Base-by-base conservation (phyloP, 495 filamentous ascomycete species). In the Mycothermus thermophilus region DNA sequence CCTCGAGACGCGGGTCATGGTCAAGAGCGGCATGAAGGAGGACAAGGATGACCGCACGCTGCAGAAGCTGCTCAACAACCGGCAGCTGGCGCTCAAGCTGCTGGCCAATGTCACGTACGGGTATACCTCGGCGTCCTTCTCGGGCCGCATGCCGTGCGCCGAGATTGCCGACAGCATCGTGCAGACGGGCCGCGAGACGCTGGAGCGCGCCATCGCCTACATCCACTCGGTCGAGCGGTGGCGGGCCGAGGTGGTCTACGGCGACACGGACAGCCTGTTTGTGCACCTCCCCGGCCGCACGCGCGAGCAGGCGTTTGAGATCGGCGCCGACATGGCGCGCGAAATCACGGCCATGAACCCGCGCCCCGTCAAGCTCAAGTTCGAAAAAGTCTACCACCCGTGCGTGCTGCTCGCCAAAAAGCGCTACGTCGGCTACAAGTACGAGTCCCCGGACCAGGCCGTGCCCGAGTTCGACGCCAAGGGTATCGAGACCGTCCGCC, bases 141-240 rank as follows among this genome's bases (percentile, higher is more conserved):
- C 87, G 0, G 90, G 90, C 1, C 71, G 90, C 24, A 96, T 96
- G 92, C 90, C 90, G 3, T 97, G 90, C 54, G 79, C 85, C 10
- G 90, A 97, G 57, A 95, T 97, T 41, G 92, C 90, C 20, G 90
- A 97, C 60, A 93, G 84, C 58, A 96, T 97, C 50, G 90, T 96
- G 0, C 90, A 96, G 53, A 87, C 87, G 0, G 90, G 80, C 3
- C 76, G 88, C 10, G 90, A 96, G 56, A 97, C 86, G 0, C 68
- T 97, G 2, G 90, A 97, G 58, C 85, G 83, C 16, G 83, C 92
- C 16, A 94, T 95, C 41, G 82, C 82, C 3, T 67, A 88, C 30
- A 96, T 97, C 16, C 87, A 97, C 51, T 84, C 80, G 3, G 72
- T 86, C 6, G 71, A 77, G 29, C 67, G 72, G 27, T 96, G 92